These are phyloP conservation scores for Acephala macrosclerotiorum DNA, from an alignment of 2,329 filamentous ascomycete species.

Conservation along the genomic window DNA sequence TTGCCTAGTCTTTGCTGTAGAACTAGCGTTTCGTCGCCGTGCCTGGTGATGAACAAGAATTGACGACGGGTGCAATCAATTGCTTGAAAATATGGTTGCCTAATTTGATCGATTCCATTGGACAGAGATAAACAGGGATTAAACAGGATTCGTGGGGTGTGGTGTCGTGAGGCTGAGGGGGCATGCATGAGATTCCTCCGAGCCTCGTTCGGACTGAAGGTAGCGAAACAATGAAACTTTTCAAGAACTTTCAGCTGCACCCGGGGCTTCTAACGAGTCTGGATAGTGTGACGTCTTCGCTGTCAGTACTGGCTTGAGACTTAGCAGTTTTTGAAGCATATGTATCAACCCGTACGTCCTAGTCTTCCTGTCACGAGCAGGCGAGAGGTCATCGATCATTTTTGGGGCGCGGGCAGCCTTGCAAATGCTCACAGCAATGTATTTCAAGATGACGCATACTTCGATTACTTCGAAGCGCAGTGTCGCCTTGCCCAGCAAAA, in stretches of 20 bases:
- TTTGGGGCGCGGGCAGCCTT: neutral
- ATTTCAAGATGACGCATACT: constrained; percentile 1
- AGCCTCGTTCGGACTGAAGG: neutral
- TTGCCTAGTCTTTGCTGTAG: neutral
- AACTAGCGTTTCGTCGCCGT: neutral
- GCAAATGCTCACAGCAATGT: neutral
- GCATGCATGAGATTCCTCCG: neutral
- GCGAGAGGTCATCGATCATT: neutral
- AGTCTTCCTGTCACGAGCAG: neutral
- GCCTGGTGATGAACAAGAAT: neutral
- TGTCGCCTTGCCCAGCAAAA: neutral
- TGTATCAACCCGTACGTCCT: neutral
- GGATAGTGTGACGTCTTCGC: too few species aligned
- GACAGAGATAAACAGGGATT: neutral
- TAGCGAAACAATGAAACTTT: neutral
- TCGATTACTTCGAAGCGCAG: constrained; percentile 13
- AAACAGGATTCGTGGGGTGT: neutral
- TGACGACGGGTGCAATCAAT: neutral
- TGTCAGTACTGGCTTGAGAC: too few species aligned
- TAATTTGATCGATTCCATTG: neutral
- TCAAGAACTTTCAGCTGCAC: neutral
- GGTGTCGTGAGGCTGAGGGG: neutral
- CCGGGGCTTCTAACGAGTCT: too few species aligned
- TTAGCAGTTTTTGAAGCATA: too few species aligned
- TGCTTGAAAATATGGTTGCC: neutral